Conservation (phyloP, 2,329 filamentous ascomycete species). For the Microsporum ferrugineum region DNA sequence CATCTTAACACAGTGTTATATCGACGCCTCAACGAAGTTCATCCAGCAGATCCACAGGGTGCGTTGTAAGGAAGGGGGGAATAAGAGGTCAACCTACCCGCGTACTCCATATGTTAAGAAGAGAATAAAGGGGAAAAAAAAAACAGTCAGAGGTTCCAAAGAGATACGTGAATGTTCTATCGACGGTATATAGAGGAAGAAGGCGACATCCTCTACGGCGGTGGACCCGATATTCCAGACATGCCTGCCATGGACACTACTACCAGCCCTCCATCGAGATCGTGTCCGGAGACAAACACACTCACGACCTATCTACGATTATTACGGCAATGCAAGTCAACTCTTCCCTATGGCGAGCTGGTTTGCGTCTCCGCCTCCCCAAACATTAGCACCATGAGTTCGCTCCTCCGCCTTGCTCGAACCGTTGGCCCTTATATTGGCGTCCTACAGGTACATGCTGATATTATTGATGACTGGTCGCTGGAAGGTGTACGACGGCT, state of each 20-base stretch:
- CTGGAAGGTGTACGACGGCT: conserved; percentile 41
- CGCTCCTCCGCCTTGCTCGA: conserved; percentile 45
- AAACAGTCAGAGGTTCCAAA: background rate
- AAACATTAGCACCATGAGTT: conserved; percentile 45
- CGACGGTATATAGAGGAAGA: conserved; percentile 2
- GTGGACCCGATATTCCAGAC: background rate
- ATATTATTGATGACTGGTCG: conserved; percentile 51
- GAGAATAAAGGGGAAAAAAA: background rate
- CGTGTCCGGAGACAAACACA: conserved; percentile 18
- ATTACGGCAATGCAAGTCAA: conserved; percentile 24
- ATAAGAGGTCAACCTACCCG: background rate
- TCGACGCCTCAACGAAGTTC: background rate
- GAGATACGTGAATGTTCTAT: background rate
- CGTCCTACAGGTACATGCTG: conserved; percentile 50
- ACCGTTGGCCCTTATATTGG: conserved; percentile 51
- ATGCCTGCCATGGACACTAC: conserved; percentile 1
- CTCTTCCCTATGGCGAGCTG: conserved; percentile 29
- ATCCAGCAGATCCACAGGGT: background rate
- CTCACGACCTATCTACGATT: conserved; percentile 29
- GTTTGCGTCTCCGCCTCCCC: conserved; percentile 43
- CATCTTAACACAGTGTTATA: background rate
- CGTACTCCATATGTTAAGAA: background rate
- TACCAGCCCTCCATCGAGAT: background rate
- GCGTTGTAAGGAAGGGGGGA: background rate
- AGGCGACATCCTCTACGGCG: background rate